Conservation (phyloP, 257 asterid species). For the Osmanthus fragrans region DNA sequence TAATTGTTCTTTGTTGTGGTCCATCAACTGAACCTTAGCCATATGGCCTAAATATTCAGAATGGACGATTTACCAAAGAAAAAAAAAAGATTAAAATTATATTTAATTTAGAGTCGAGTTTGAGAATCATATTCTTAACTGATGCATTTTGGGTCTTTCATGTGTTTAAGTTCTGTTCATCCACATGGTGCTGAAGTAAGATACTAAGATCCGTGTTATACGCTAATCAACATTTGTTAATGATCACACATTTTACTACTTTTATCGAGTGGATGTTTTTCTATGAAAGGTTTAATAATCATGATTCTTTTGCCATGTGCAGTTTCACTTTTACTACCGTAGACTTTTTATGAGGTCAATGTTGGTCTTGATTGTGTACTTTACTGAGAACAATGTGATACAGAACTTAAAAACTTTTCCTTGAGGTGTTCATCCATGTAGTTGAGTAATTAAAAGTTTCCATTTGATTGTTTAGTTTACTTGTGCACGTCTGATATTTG, state of each 20-base stretch:
- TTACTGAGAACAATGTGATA: not conserved
- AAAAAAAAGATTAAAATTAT: not conserved
- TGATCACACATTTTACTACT: not conserved
- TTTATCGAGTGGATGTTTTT: not conserved
- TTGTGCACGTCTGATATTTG: not conserved
- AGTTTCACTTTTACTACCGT: not conserved
- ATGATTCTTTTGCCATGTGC: conserved; percentile 1
- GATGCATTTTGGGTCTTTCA: not conserved
- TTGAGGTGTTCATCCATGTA: conserved; percentile 28
- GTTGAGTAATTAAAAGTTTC: conserved; percentile 10
- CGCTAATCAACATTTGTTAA: not conserved
- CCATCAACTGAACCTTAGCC: conserved; percentile 30
- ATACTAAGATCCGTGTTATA: conserved; percentile 6
- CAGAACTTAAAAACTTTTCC: not conserved
- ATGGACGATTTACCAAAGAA: no score
- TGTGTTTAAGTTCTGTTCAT: conserved; percentile 6
- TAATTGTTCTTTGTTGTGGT: conserved; percentile 39
- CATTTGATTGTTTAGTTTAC: conserved; percentile 31
- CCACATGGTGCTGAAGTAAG: conserved; percentile 18
- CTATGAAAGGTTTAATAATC: not conserved
- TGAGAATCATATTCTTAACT: conserved; percentile 15
- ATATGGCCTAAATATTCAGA: conserved; percentile 16
- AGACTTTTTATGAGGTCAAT: not conserved
- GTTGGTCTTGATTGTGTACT: not conserved
- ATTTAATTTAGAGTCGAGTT: not conserved